A percentile compares a stretch with the other conserved stretches of the same genome.
phyloP scores from a whole-genome alignment of 495 filamentous ascomycete species.

The Durotheca rogersii region DNA sequence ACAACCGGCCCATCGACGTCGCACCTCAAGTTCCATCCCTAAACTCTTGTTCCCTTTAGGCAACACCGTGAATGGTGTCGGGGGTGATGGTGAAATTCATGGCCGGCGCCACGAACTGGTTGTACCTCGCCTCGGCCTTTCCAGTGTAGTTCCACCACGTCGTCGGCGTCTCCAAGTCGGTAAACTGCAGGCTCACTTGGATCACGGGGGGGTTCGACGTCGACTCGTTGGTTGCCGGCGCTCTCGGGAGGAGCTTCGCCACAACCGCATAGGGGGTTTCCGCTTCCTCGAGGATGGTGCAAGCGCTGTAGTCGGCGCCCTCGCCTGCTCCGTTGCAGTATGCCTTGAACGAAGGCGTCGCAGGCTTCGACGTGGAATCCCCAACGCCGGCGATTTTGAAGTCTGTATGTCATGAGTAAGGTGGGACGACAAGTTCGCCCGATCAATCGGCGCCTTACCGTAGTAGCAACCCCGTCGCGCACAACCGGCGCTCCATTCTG shows the following conservation, averaged over 20 bases:
- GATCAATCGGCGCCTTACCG: constrained; percentile 12
- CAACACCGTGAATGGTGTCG: constrained; percentile 32
- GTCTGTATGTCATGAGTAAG: constrained; percentile 19
- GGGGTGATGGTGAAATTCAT: constrained; percentile 36
- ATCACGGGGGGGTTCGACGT: constrained; percentile 25
- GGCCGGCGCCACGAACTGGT: constrained; percentile 23
- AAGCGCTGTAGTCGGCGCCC: constrained; percentile 27
- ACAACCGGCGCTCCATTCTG: constrained; percentile 35
- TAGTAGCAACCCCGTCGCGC: constrained; percentile 16
- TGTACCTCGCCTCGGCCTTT: constrained; percentile 31
- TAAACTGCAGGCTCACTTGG: constrained; percentile 32
- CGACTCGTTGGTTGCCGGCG: constrained; percentile 21
- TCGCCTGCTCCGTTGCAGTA: constrained; percentile 31
- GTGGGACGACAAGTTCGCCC: neutral
- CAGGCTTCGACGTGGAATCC: constrained; percentile 20
- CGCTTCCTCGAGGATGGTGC: constrained; percentile 14
- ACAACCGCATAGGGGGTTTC: constrained; percentile 23
- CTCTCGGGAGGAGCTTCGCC: constrained; percentile 29
- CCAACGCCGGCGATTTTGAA: constrained; percentile 31
- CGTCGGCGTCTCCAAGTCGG: constrained; percentile 23
- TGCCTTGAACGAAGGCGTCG: constrained; percentile 32
- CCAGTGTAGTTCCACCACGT: constrained; percentile 41
- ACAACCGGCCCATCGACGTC: constrained; percentile 13
- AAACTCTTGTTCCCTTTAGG: constrained; percentile 18
- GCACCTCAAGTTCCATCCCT: constrained; percentile 10